Evolutionary conservation across 2,329 filamentous ascomycete species (phyloP).

Genomic region (Helotiales sp.): DNA sequence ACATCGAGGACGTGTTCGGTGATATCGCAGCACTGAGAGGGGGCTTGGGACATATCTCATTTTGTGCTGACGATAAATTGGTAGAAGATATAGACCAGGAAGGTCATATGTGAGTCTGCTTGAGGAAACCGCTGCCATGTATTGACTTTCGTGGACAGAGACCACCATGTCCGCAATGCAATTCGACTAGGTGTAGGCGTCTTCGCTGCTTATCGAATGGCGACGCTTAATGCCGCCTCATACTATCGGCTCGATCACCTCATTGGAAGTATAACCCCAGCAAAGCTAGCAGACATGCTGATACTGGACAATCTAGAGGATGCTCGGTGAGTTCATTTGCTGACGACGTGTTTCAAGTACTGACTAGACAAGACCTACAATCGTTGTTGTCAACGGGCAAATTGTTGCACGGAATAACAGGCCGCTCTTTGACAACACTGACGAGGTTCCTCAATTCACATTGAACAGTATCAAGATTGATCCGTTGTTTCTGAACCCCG

Average conservation of each 20-base stretch:
- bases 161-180: constrained; percentile 23
- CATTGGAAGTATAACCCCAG: constrained; percentile 26
- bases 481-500: background rate
- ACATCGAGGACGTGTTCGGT: constrained; percentile 24
- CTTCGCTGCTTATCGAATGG: constrained; percentile 25
- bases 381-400: constrained; percentile 27
- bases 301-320: constrained; percentile 17
- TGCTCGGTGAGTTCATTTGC: constrained; percentile 8
- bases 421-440: constrained; percentile 24
- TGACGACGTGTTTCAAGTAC: background rate
- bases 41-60: constrained; percentile 22
- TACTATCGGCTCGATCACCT: constrained; percentile 27
- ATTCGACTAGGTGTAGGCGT: constrained; percentile 20
- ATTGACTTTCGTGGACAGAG: no score
- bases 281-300: constrained; percentile 23
- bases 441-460: constrained; percentile 22
- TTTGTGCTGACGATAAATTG: constrained; percentile 28
- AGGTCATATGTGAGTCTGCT: constrained; percentile 17
- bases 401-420: constrained; percentile 22
- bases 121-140: background rate
- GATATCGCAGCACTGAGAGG: constrained; percentile 19
- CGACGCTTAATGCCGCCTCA: constrained; percentile 24
- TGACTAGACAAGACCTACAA: constrained; percentile 12
- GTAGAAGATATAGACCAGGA: constrained; percentile 23
- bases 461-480: constrained; percentile 19